Evolutionary conservation across 2,329 filamentous ascomycete genomes (phyloP).

Genomic region (Phialemoniopsis sp.): DNA sequence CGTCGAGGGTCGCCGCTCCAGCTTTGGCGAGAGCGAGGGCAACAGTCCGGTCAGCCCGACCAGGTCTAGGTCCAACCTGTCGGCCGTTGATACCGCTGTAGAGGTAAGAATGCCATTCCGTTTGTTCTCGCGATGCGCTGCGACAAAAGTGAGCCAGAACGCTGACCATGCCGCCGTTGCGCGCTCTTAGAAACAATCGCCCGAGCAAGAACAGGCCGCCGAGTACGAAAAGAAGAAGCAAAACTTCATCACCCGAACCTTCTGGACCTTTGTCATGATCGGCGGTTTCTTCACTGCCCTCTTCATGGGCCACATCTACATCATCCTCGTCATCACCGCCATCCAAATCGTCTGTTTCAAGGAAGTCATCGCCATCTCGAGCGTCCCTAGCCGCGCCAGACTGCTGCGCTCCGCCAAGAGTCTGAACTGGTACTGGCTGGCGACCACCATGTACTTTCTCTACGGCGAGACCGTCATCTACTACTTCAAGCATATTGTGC

Average conservation of each 20-base stretch:
- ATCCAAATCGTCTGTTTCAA: slow-evolving; percentile 98
- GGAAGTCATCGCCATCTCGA: slow-evolving; percentile 97
- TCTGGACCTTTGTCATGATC: slow-evolving; percentile 99
- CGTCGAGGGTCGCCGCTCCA: slow-evolving; percentile 57
- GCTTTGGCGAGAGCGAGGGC: slow-evolving; percentile 58
- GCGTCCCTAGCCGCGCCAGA: slow-evolving; percentile 85
- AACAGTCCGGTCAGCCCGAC: slow-evolving; percentile 52
- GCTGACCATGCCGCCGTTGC: no score
- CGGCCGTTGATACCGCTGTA: slow-evolving; percentile 29
- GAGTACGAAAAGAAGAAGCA: slow-evolving; percentile 99
- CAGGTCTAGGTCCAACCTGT: slow-evolving; percentile 7
- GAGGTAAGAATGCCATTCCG: slow-evolving; percentile 21
- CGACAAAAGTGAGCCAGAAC: no score
- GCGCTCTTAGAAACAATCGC: slow-evolving; percentile 33
- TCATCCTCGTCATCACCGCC: slow-evolving; percentile 87
- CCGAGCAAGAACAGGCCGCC: slow-evolving; percentile 34
- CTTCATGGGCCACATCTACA: slow-evolving; percentile 96
- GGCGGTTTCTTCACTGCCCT: slow-evolving; percentile 85
- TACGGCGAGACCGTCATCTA: slow-evolving; percentile 99
- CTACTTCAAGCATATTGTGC: slow-evolving; percentile 98
- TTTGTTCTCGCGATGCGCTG: no score
- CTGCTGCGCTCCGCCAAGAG: slow-evolving; percentile 92
- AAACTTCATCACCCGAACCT: slow-evolving; percentile 92
- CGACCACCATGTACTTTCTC: slow-evolving; percentile 98
- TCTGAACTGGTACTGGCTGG: slow-evolving; percentile 98